These are phyloP conservation scores for Favolaschia claudopus DNA, from an alignment of 768 basidiomycete genomes.

Conservation along the genomic window DNA sequence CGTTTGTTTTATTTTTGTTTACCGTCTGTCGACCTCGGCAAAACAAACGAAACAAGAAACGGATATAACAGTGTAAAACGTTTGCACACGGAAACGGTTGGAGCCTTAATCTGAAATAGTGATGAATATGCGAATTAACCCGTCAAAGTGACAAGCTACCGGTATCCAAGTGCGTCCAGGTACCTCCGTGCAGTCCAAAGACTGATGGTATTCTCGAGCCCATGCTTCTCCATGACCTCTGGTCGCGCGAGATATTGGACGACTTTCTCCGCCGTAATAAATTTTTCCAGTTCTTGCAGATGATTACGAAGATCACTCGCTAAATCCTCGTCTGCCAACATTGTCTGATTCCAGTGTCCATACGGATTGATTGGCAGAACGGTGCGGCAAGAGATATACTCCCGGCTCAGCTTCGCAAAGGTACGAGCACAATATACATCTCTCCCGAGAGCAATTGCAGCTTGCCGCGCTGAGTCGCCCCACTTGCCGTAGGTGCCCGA, in stretches of 20 bases:
- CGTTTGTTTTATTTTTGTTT: too few relatives aligned
- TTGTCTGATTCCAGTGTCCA: conserved; percentile 10
- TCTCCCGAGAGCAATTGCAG: not conserved
- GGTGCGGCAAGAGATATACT: not conserved
- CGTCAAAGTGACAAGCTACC: too few relatives aligned
- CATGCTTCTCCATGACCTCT: conserved; percentile 20
- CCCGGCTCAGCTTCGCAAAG: not conserved
- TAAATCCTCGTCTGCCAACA: conserved; percentile 31
- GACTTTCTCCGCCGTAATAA: conserved; percentile 17
- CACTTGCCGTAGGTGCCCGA: not conserved
- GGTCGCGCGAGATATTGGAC: conserved; percentile 21
- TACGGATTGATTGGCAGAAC: conserved; percentile 14
- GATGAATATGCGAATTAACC: too few relatives aligned
- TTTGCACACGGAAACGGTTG: too few relatives aligned
- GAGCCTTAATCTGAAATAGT: too few relatives aligned
- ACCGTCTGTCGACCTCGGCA: too few relatives aligned
- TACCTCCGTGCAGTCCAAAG: conserved; percentile 1
- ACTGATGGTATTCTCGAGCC: not conserved
- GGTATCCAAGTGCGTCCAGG: not conserved
- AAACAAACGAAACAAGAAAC: too few relatives aligned
- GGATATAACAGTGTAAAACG: too few relatives aligned
- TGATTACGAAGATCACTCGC: not conserved
- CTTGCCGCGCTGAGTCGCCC: not conserved
- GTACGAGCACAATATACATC: not conserved
- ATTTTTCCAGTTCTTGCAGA: conserved; percentile 13